Evolutionary conservation across 164 flowering plant species (phyloP).

Genomic region (Umbilicus rupestris): DNA sequence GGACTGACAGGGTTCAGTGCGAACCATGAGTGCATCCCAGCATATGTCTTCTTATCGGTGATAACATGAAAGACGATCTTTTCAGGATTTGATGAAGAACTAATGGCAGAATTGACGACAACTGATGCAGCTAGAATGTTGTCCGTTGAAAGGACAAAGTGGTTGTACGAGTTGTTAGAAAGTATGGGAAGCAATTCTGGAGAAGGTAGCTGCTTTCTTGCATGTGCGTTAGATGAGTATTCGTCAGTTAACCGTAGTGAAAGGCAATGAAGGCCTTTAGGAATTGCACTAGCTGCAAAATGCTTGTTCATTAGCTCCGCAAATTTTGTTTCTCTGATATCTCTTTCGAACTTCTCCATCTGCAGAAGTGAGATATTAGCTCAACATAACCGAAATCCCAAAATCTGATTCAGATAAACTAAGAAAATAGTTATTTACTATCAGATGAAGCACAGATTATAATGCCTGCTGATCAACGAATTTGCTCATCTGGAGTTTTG

Average conservation of each 20-base stretch:
- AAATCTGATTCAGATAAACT: background rate
- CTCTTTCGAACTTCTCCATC: slow-evolving; percentile 87
- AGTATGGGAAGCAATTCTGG: slow-evolving; percentile 89
- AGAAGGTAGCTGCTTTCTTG: slow-evolving; percentile 87
- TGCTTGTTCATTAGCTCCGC: slow-evolving; percentile 91
- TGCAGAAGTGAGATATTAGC: slow-evolving; percentile 20
- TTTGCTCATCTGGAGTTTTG: background rate
- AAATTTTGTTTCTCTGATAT: slow-evolving; percentile 66
- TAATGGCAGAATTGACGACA: slow-evolving; percentile 79
- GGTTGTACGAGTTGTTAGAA: slow-evolving; percentile 76
- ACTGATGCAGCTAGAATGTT: slow-evolving; percentile 97
- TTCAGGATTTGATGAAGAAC: slow-evolving; percentile 60
- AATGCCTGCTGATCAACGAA: too few relatives aligned
- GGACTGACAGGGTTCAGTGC: slow-evolving; percentile 81
- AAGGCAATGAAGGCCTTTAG: slow-evolving; percentile 88
- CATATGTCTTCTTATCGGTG: slow-evolving; percentile 97
- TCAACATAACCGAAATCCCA: background rate
- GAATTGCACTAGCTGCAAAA: slow-evolving; percentile 88
- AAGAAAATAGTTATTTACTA: background rate
- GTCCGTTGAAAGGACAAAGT: slow-evolving; percentile 79
- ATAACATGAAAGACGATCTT: slow-evolving; percentile 89
- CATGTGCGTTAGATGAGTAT: slow-evolving; percentile 94
- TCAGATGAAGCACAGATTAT: too few relatives aligned
- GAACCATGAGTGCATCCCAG: slow-evolving; percentile 99
- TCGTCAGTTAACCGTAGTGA: slow-evolving; percentile 92